Evolutionary conservation across 305 asterid species (phyloP), one percentile per base, ranked within the genome.

Genomic region (Fraxinus ornus): DNA sequence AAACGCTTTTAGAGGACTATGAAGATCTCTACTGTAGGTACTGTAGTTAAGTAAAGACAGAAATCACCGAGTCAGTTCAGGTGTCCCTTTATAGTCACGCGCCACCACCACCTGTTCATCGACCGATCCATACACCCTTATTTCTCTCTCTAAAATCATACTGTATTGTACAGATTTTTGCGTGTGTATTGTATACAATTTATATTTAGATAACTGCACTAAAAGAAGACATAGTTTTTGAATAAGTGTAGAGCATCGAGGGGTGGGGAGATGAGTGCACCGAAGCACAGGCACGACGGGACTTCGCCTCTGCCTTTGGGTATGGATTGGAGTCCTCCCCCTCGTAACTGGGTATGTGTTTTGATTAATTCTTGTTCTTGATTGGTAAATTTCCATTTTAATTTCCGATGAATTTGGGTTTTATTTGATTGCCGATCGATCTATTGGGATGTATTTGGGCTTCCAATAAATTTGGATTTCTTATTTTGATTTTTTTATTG

Each of bases 281-380:
- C 98, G 73, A 92, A 91, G 92, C 98, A 97, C 88, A 84, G 99
- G 79, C 99, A 97, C 87, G 99, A 97, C 86, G 99, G 97, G 74
- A 90, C 98, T 82, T 97, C 99, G 84, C 98, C 98, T 89, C 90
- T 97, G 97, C 99, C 99, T 39, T 80, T 97, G 92, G 98, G 99
- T 17, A 94, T 97, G 99, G 99, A 94, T 92, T 94, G 99, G 99
- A 93, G 98, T 75, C 98, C 98, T 55, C 97, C 98, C 8, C 99
- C 98, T 77, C 94, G 91, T 84, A 49, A 82, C 76, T 97, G 99
- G 99, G 98, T 97, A 86, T 70, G 82, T 32, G 66, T 84, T 84
- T 76, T 32, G 41, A 30, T 32, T 71, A 70, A 70, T 70, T 71
- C 8, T 71, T 64, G 3, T 73, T 68, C 32, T 6, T 71, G 24